Evolutionary conservation across 108 stramenopile genomes (phyloP).

Genomic region (Cyclotella kingstonii): DNA sequence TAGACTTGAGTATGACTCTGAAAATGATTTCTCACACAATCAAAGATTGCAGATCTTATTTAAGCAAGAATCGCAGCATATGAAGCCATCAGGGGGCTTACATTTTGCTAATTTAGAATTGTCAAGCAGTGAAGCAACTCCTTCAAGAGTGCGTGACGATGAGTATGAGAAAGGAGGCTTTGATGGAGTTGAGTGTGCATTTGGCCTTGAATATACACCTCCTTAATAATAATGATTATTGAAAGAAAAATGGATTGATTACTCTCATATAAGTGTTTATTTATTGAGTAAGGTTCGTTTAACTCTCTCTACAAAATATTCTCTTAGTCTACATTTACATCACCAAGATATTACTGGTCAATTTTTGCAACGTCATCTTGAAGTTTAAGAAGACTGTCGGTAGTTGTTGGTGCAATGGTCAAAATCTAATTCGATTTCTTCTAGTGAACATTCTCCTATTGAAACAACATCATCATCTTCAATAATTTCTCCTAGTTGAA

Average conservation of each 20-base stretch:
- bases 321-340: no score
- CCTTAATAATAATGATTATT: conserved; percentile 1
- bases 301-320: no score
- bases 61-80: conserved; percentile 20
- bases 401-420: conserved; percentile 6
- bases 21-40: conserved; percentile 23
- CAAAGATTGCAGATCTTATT: conserved; percentile 29
- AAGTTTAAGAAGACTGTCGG: no score
- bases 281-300: no score
- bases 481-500: conserved; percentile 21
- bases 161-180: conserved; percentile 44
- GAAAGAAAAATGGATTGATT: no score
- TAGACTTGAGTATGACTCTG: conserved; percentile 53
- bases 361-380: no score
- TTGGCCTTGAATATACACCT: conserved; percentile 18
- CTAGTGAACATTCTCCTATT: conserved; percentile 30
- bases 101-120: conserved; percentile 28
- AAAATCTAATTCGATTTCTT: conserved; percentile 35
- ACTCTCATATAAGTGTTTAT: no score
- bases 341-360: no score
- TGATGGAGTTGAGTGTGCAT: conserved; percentile 42
- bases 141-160: conserved; percentile 21
- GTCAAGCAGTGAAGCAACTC: conserved; percentile 1
- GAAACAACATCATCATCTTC: conserved; percentile 26
- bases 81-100: conserved; percentile 14